These are phyloP conservation scores for Didymosphaeria variabile DNA, from an alignment of 2,329 filamentous ascomycete genomes.

Conservation along the genomic window DNA sequence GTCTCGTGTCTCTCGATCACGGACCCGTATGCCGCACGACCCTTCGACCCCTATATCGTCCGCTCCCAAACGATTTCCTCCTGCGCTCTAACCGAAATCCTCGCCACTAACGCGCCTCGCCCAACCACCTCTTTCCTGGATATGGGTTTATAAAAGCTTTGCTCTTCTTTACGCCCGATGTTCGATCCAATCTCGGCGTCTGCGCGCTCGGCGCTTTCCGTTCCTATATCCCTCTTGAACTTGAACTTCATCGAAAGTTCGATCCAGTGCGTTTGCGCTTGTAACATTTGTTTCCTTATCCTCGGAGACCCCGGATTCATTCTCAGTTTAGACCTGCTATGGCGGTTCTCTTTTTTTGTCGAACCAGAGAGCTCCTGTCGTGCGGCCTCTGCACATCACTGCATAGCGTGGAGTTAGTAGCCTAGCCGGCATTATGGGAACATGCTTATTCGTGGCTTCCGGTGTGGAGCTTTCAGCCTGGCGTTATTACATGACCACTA, in stretches of 20 bases:
- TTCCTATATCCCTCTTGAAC: background rate
- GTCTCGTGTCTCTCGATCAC: background rate
- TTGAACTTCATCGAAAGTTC: background rate
- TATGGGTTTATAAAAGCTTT: constrained; percentile 13
- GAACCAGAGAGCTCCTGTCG: background rate
- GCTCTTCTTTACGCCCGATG: constrained; percentile 2
- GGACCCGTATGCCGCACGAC: background rate
- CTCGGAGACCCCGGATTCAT: background rate
- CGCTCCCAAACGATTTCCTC: constrained; percentile 10
- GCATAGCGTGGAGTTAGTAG: constrained; percentile 46
- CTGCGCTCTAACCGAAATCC: constrained; percentile 21
- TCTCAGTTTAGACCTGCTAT: background rate
- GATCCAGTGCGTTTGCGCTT: constrained; percentile 22
- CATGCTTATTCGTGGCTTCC: constrained; percentile 26
- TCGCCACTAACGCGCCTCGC: constrained; percentile 21
- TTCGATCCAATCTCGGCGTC: constrained; percentile 12
- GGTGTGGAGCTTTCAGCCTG: constrained; percentile 25
- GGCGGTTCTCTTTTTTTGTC: constrained; percentile 1
- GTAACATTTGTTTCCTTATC: constrained; percentile 16
- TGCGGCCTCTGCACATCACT: constrained; percentile 18
- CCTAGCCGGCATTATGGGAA: constrained; percentile 15
- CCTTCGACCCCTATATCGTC: constrained; percentile 13
- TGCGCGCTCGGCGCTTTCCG: constrained; percentile 4
- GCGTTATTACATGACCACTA: constrained; percentile 16
- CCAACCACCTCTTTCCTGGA: constrained; percentile 18